These are phyloP conservation scores for Mortierella sp. DNA, from an alignment of 371 early-diverging fungal genomes.

Conservation along the genomic window DNA sequence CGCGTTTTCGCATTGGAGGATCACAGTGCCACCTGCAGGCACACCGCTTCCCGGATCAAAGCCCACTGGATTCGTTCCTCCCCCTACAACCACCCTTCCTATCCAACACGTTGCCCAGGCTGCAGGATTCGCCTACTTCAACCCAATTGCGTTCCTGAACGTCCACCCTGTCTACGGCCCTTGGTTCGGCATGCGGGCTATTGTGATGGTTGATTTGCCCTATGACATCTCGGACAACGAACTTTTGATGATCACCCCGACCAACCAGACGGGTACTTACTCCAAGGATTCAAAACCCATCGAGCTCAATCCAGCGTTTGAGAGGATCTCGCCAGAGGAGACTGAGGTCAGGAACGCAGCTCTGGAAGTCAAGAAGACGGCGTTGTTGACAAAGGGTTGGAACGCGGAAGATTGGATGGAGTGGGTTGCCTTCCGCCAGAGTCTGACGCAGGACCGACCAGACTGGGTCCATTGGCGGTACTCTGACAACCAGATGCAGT, in stretches of 20 bases:
- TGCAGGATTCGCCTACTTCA: conserved; percentile 49
- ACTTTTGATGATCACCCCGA: conserved; percentile 22
- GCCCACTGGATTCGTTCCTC: conserved; percentile 50
- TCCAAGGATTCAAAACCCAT: conserved; percentile 41
- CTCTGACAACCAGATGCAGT: conserved; percentile 48
- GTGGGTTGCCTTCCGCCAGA: conserved; percentile 47
- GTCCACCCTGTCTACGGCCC: conserved; percentile 55
- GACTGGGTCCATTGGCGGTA: conserved; percentile 53
- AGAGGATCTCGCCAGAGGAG: conserved; percentile 12
- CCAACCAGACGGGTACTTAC: conserved; percentile 30
- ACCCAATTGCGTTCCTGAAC: conserved; percentile 45
- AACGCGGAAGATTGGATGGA: conserved; percentile 44
- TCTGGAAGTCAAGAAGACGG: conserved; percentile 30
- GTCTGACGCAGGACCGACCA: conserved; percentile 22
- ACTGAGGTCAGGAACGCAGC: conserved; percentile 24
- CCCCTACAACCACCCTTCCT: conserved; percentile 29
- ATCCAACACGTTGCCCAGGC: conserved; percentile 54
- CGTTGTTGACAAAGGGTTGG: conserved; percentile 46
- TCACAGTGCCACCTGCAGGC: conserved; percentile 44
- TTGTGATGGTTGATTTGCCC: conserved; percentile 49
- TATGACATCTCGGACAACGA: conserved; percentile 45
- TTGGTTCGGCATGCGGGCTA: conserved; percentile 51
- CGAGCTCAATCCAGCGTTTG: conserved; percentile 42
- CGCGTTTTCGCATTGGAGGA: conserved; percentile 51
- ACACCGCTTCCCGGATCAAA: conserved; percentile 39